Evolutionary conservation across 179 eudicot genomes (phyloP), one percentile per base, ranked within the genome.

Genomic region (Beta macrorhiza): DNA sequence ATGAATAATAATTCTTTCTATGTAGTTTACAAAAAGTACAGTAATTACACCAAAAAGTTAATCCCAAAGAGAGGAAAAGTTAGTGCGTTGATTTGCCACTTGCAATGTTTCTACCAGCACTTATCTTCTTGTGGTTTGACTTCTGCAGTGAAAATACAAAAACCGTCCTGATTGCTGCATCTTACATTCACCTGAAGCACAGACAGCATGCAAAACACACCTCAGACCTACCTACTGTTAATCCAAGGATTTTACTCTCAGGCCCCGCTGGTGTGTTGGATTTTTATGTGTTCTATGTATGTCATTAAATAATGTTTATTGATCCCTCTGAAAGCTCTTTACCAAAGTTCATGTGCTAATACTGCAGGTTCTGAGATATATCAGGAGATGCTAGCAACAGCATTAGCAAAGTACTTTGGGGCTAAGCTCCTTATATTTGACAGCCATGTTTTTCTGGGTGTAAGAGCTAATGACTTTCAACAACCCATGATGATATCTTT

Each of bases 341-440:
- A 68, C 69, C 65, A 63, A 63, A 76, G 63, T 76, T 80, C 44
- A 10, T 72, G 45, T 72, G 56, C 73, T 64, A 49, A 70, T 59
- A 75, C 81, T 86, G 78, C 88, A 95, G 99, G 98, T 64, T 93
- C 99, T 72, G 99, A 95, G 76, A 95, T 95, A 84, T 95, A 95
- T 82, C 99, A 95, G 83, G 98, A 95, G 87, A 93, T 90, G 92
- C 85, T 95, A 87, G 92, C 87, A 7, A 95, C 91, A 87, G 99
- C 97, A 71, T 92, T 95, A 73, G 98, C 99, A 51, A 88, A 89
- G 55, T 89, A 87, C 86, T 95, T 89, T 82, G 94, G 90, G 78
- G 99, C 99, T 32, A 95, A 94, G 86, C 85, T 95, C 89, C 96
- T 95, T 77, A 87, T 93, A 87, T 93, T 93, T 88, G 99, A 95